Evolutionary conservation across 768 basidiomycete genomes (phyloP).

Genomic region (Krasilnikovozyma curviuscula): DNA sequence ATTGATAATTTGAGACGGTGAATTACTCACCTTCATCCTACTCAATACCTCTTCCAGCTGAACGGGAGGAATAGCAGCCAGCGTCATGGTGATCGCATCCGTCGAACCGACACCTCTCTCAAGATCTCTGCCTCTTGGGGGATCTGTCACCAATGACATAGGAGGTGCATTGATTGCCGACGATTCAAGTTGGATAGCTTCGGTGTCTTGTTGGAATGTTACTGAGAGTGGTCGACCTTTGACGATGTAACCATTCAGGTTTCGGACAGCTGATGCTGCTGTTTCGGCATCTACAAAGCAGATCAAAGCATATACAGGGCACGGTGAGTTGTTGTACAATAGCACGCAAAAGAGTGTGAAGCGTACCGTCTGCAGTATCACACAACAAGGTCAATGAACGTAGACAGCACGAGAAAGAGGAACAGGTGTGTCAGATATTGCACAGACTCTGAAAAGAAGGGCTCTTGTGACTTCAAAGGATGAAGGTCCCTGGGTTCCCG

Average conservation of each 20-base stretch:
- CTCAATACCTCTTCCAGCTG: conserved; percentile 83
- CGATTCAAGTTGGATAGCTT: conserved; percentile 2
- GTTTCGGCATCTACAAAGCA: conserved; percentile 61
- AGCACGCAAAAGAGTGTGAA: not conserved
- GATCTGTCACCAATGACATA: conserved; percentile 39
- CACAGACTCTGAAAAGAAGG: not conserved
- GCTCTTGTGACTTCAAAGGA: not conserved
- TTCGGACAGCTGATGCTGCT: conserved; percentile 82
- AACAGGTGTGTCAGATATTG: not conserved
- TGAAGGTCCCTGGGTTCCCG: no score
- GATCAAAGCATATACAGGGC: not conserved
- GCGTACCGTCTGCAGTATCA: no score
- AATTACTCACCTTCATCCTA: conserved; percentile 81
- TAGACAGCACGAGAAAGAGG: not conserved
- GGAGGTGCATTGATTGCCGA: conserved; percentile 40
- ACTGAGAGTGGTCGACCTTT: conserved; percentile 59
- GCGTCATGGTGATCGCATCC: conserved; percentile 66
- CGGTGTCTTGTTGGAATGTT: conserved; percentile 15
- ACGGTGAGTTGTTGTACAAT: not conserved
- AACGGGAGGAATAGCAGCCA: conserved; percentile 61
- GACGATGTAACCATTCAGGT: conserved; percentile 78
- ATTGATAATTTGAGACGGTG: not conserved
- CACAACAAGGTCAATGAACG: not conserved
- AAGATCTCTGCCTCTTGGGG: conserved; percentile 61
- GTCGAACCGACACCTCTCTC: conserved; percentile 50